Evolutionary conservation across 345 rosid genomes (phyloP), one percentile per base, ranked within the genome.

Genomic region (Corchorus capsularis): DNA sequence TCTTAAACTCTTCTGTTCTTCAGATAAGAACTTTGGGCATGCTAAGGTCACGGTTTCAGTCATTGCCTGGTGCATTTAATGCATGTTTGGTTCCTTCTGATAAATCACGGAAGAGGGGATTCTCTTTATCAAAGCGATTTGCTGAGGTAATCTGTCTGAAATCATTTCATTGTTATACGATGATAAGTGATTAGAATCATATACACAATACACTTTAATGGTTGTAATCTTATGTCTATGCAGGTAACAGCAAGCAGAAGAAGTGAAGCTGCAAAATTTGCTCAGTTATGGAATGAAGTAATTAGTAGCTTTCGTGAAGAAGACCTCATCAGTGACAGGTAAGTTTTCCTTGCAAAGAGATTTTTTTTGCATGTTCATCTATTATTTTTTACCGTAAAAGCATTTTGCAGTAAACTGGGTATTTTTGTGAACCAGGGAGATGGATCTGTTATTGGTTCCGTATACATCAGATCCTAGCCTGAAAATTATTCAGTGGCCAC

Each of bases 231-330:
- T 81, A 60, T 75, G 41, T 78, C 20, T 82, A 65, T 57, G 70
- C 77, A 95, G 99, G 97, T 88, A 82, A 82, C 96, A 37, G 93
- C 97, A 72, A 87, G 89, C 82, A 89, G 82, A 85, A 93, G 99
- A 90, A 93, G 90, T 79, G 97, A 96, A 89, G 99, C 97, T 71
- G 99, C 99, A 27, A 96, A 92, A 87, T 96, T 96, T 83, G 94
- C 98, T 71, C 99, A 96, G 83, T 83, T 96, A 63, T 93, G 98
- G 99, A 96, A 96, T 89, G 98, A 96, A 89, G 87, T 96, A 11
- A 92, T 96, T 64, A 87, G 90, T 77, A 82, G 96, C 82, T 96
- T 93, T 83, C 99, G 97, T n/a, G 99, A 96, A 85, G 99, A 96
- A 87, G 99, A 96, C 86, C 87, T 96, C 70, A 90, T 93, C 64